These are phyloP conservation scores for Dovyalis caffra DNA, from an alignment of 345 rosid genomes.

Conservation along the genomic window DNA sequence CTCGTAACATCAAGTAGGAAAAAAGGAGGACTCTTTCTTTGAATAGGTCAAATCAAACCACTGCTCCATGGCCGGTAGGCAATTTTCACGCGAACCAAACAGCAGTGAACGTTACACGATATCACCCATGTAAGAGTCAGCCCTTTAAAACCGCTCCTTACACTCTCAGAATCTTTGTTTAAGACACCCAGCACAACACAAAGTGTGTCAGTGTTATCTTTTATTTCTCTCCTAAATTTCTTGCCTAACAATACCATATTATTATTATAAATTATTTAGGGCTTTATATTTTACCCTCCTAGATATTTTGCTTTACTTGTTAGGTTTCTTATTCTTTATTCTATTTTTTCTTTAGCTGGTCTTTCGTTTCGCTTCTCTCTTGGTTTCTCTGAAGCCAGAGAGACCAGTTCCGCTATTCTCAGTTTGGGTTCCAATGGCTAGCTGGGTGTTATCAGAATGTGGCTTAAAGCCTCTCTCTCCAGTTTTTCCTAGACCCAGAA, in stretches of 20 bases:
- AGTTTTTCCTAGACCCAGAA: constrained; percentile 39
- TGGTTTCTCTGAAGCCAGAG: background rate
- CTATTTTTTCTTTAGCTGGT: background rate
- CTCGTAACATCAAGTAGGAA: no score
- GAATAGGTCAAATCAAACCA: background rate
- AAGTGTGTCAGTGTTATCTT: background rate
- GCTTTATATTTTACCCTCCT: background rate
- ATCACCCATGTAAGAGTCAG: background rate
- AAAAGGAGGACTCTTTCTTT: background rate
- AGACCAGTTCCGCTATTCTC: background rate
- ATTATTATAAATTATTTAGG: background rate
- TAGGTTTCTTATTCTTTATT: background rate
- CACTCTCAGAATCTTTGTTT: background rate
- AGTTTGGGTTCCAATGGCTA: constrained; percentile 58
- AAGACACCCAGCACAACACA: background rate
- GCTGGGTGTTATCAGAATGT: constrained; percentile 64
- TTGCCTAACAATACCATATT: background rate
- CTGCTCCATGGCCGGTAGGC: background rate
- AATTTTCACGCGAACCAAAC: constrained; percentile 1
- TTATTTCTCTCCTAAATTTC: background rate
- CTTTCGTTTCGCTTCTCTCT: background rate
- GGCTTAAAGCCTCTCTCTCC: constrained; percentile 71
- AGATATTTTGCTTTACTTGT: background rate
- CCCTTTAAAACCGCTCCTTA: background rate
- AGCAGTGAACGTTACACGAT: background rate